phyloP scores from a whole-genome alignment of 805 yeast species.

The Ogataea sp. region DNA sequence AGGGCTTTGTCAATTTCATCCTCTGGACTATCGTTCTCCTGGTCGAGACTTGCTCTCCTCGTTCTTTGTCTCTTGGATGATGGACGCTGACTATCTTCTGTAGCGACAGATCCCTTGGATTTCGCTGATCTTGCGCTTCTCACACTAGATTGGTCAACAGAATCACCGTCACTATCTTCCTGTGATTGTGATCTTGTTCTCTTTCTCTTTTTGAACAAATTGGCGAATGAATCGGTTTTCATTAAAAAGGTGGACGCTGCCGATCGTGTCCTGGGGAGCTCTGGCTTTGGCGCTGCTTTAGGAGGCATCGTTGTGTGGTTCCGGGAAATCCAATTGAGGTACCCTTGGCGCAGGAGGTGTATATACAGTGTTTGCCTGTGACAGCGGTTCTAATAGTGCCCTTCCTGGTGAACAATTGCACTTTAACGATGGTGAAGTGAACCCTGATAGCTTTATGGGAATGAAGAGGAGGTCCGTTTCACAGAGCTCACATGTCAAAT shows the following conservation, averaged over 20 bases:
- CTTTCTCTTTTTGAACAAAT: conserved; percentile 12
- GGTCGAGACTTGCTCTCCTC: conserved; percentile 9
- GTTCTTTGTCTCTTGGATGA: conserved; percentile 12
- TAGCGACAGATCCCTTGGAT: conserved; percentile 3
- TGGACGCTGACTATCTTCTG: conserved; percentile 2
- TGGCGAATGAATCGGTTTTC: conserved; percentile 14
- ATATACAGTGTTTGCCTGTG: too few relatives aligned
- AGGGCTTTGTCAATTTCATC: conserved; percentile 4
- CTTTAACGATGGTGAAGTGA: too few relatives aligned
- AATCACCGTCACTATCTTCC: conserved; percentile 4
- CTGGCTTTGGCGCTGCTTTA: not conserved
- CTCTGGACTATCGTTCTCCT: not conserved
- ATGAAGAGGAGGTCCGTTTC: too few relatives aligned
- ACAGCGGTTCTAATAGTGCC: too few relatives aligned
- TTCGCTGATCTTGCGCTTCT: not conserved
- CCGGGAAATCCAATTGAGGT: too few relatives aligned
- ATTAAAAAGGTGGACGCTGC: conserved; percentile 8
- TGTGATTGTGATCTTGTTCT: conserved; percentile 5
- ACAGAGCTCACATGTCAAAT: too few relatives aligned
- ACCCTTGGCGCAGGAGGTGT: too few relatives aligned
- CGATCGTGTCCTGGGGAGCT: not conserved
- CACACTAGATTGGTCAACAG: not conserved
- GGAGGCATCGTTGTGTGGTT: conserved; percentile 1
- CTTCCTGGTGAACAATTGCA: too few relatives aligned
- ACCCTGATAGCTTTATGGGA: too few relatives aligned